phyloP scores from a whole-genome alignment of 2,329 filamentous ascomycete genomes.

The Teratosphaeria gauchensis region DNA sequence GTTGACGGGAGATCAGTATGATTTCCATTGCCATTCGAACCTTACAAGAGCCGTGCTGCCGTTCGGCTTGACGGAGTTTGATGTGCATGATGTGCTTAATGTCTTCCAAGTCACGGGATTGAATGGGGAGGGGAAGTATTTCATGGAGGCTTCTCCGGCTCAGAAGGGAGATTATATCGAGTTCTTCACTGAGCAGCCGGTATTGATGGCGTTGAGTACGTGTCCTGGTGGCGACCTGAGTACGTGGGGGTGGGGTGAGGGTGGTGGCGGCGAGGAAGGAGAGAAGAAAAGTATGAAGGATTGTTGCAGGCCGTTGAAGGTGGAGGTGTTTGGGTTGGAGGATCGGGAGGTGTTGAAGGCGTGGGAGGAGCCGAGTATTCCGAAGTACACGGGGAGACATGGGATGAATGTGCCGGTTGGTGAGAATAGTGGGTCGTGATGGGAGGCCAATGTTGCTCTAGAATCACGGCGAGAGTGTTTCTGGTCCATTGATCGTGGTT shows the following conservation, averaged over 20 bases:
- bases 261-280: slow-evolving; percentile 45
- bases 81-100: slow-evolving; percentile 79
- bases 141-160: slow-evolving; percentile 58
- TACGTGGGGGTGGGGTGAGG: slow-evolving; percentile 67
- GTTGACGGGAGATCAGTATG: slow-evolving; percentile 60
- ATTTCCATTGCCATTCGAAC: slow-evolving; percentile 80
- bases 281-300: slow-evolving; percentile 59
- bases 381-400: slow-evolving; percentile 57
- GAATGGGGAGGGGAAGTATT: slow-evolving; percentile 62
- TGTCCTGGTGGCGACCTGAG: slow-evolving; percentile 76
- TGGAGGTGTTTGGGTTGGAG: slow-evolving; percentile 58
- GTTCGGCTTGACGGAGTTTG: slow-evolving; percentile 58
- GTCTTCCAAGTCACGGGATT: slow-evolving; percentile 77
- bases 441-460: too few relatives aligned
- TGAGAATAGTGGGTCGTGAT: slow-evolving; percentile 15
- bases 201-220: slow-evolving; percentile 56
- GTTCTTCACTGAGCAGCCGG: slow-evolving; percentile 70
- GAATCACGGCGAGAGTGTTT: too few relatives aligned
- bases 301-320: slow-evolving; percentile 63
- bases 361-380: slow-evolving; percentile 53
- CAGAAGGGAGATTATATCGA: slow-evolving; percentile 53
- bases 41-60: slow-evolving; percentile 62
- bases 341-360: slow-evolving; percentile 41
- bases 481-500: too few relatives aligned
- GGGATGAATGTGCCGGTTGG: slow-evolving; percentile 47